Evolutionary conservation across 2,329 filamentous ascomycete species (phyloP).

Genomic region (Paraphaeosphaeria minitans): DNA sequence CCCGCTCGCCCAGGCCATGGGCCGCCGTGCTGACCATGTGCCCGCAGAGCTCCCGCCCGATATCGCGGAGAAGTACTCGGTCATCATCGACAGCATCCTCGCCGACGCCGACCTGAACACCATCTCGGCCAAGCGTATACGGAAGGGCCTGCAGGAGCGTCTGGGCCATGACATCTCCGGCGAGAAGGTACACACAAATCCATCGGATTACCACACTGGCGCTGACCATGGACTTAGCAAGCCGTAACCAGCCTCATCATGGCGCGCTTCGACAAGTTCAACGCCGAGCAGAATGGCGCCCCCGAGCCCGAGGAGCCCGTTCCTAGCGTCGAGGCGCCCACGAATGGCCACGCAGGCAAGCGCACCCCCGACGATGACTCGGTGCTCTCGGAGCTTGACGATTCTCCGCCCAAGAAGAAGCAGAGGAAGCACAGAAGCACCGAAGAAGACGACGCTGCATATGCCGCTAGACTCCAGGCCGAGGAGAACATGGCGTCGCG

Average conservation of each 20-base stretch:
- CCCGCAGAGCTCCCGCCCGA: constrained; percentile 51
- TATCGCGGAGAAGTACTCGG: constrained; percentile 56
- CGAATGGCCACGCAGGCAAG: constrained; percentile 46
- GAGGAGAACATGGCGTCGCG: constrained; percentile 77
- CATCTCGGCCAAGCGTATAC: constrained; percentile 69
- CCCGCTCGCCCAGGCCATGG: constrained; percentile 8
- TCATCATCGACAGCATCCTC: constrained; percentile 68
- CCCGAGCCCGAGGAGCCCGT: constrained; percentile 41
- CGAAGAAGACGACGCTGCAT: constrained; percentile 80
- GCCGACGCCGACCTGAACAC: constrained; percentile 65
- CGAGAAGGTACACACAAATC: constrained; percentile 59
- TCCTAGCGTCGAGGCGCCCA: constrained; percentile 40
- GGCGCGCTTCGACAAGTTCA: constrained; percentile 56
- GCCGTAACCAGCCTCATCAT: constrained; percentile 55
- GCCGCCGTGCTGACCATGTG: constrained; percentile 17
- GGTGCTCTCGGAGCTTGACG: constrained; percentile 49
- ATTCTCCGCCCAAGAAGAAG: constrained; percentile 54
- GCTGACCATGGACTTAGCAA: constrained; percentile 41
- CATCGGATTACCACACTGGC: not conserved
- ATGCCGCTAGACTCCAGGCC: constrained; percentile 87
- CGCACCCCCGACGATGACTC: constrained; percentile 50
- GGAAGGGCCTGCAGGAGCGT: constrained; percentile 65
- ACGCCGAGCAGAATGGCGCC: constrained; percentile 39
- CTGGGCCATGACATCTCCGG: constrained; percentile 66
- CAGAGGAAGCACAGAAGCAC: constrained; percentile 71